Evolutionary conservation across 2,329 filamentous ascomycete species (phyloP), one percentile per base, ranked within the genome.

Genomic region (Trichoderma sp.): DNA sequence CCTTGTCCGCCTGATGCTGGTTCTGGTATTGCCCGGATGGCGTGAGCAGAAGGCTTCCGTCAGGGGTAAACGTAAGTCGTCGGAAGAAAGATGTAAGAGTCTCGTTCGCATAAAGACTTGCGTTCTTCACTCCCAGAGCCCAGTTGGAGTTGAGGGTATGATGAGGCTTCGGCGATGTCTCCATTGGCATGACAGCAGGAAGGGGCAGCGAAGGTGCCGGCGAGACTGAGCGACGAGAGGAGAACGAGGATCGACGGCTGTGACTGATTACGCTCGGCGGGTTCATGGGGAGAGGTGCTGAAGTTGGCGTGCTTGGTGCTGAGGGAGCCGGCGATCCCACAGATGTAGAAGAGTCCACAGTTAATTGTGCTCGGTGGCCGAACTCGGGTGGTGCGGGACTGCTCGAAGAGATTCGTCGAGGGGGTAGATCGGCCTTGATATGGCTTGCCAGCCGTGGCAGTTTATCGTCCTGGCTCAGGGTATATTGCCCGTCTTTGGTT

Each of bases 71-170:
- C 0, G 95, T 95, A 64, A 99, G 85, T 61, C 96, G 90, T 67
- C 96, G 88, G 84, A 99, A 99, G 83, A 99, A 99, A 0, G 96
- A 98, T 0, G 95, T 98, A 72, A 98, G 88, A 0, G 95, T 98
- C 82, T 99, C 96, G 77, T 98, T 98, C 59, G 94, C 94, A 80
- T 99, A 99, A 59, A 99, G 91, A 76, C 91, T 94, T 55, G 94
- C 91, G 76, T 97, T 98, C 79, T 91, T 93, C 68, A 93, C 88
- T 11, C 91, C 91, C 17, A 91, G 76, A 34, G 88, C 85, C 74
- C 80, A 80, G 43, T 82, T 84, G 34, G 87, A 83, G 71, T 88
- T 81, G 3, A 87, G 78, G 20, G 90, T 83, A 68, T 71, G 55
- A 23, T 87, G 88, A 9, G 94, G 90, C 76, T 93, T 94, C 1